These are phyloP conservation scores for Hawksworthiomyces lignivorus DNA, from an alignment of 2,329 filamentous ascomycete genomes.

Conservation along the genomic window DNA sequence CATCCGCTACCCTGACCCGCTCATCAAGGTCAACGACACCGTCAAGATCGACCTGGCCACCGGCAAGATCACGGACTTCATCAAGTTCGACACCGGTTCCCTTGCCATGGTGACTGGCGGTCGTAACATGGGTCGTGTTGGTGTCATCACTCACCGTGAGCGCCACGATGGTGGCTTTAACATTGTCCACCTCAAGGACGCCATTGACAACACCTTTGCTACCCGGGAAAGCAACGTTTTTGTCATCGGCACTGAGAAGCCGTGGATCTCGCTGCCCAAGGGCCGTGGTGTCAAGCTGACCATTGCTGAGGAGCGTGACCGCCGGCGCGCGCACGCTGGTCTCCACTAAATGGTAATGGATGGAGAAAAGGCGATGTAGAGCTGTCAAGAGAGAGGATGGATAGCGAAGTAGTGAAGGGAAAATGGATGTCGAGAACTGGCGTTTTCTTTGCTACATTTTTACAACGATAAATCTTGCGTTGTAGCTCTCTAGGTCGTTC, in stretches of 20 bases:
- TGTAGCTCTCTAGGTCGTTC: no score
- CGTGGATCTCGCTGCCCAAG: constrained; percentile 99
- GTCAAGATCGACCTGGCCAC: constrained; percentile 97
- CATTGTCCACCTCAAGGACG: constrained; percentile 99
- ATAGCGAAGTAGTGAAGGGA: not conserved
- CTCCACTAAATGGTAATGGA: constrained; percentile 36
- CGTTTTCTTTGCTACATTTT: constrained; percentile 4
- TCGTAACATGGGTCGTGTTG: constrained; percentile 99
- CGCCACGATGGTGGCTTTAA: constrained; percentile 99
- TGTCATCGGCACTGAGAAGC: constrained; percentile 97
- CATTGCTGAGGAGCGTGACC: constrained; percentile 98
- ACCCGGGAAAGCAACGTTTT: constrained; percentile 99
- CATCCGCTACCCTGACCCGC: constrained; percentile 97
- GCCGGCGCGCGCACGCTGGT: constrained; percentile 70
- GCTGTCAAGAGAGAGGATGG: not conserved
- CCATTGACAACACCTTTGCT: constrained; percentile 99
- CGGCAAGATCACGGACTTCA: constrained; percentile 96
- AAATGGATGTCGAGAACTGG: constrained; percentile 8
- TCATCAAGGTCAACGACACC: constrained; percentile 99
- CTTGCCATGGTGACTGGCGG: constrained; percentile 98
- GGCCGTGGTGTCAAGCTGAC: constrained; percentile 99
- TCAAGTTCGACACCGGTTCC: constrained; percentile 97
- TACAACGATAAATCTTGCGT: no score
- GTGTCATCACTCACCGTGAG: constrained; percentile 99
- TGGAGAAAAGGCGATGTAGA: no score